phyloP scores from a whole-genome alignment of 2,329 filamentous ascomycete genomes.

The Epichloe uncinata region DNA sequence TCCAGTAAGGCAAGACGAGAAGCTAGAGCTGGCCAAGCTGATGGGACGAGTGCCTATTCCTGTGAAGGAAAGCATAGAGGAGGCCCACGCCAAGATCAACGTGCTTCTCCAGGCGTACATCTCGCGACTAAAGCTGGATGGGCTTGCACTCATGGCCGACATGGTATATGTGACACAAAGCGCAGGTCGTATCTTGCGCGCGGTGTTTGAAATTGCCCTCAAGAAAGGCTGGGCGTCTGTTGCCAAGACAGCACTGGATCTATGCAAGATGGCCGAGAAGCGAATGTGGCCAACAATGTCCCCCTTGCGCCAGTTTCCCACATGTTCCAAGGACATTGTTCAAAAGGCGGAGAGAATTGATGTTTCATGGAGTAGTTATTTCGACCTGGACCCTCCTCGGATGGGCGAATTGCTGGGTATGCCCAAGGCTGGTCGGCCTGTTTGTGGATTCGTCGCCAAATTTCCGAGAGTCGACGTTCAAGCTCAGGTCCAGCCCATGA shows the following conservation, averaged over 20 bases:
- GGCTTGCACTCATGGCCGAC: constrained; percentile 91
- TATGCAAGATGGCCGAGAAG: constrained; percentile 99
- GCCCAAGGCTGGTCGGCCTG: constrained; percentile 73
- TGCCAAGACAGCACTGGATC: constrained; percentile 78
- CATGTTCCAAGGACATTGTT: constrained; percentile 71
- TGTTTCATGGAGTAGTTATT: constrained; percentile 86
- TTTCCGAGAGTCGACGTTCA: constrained; percentile 89
- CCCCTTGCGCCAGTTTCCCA: constrained; percentile 78
- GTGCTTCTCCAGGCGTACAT: constrained; percentile 95
- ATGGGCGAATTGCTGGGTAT: constrained; percentile 92
- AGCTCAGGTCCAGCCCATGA: constrained; percentile 89
- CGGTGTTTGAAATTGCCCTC: constrained; percentile 92
- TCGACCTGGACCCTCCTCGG: constrained; percentile 87
- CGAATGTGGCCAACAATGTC: constrained; percentile 99
- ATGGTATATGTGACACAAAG: constrained; percentile 98
- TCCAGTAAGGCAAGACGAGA: constrained; percentile 92
- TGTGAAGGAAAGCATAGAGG: constrained; percentile 94
- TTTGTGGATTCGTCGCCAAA: constrained; percentile 78
- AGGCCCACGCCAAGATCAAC: constrained; percentile 95
- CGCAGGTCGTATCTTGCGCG: constrained; percentile 85
- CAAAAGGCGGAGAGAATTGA: constrained; percentile 91
- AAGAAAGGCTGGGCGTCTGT: constrained; percentile 95
- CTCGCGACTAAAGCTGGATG: constrained; percentile 84
- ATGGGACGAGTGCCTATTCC: constrained; percentile 84
- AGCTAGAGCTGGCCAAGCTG: constrained; percentile 86